Evolutionary conservation across 202 grass and related monocot species (phyloP).

Genomic region (Miscanthus sacchariflorus): DNA sequence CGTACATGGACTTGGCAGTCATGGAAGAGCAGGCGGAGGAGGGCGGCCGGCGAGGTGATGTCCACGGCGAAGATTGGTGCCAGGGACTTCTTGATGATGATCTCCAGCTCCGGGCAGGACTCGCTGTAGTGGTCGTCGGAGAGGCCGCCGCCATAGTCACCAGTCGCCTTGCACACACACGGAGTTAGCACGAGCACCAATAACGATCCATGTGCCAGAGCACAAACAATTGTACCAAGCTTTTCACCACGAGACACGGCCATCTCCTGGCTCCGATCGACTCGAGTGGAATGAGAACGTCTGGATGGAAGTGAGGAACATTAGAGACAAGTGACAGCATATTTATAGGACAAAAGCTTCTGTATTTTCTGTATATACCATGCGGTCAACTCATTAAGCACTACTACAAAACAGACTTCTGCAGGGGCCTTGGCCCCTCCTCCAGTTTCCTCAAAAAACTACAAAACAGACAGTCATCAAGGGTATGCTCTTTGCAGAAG

Average conservation of each 20-base stretch:
- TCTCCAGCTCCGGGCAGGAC: constrained; percentile 12
- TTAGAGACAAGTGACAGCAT: background rate
- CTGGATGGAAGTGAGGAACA: background rate
- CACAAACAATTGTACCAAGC: background rate
- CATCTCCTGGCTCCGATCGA: background rate
- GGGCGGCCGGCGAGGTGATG: constrained; percentile 15
- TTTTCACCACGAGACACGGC: background rate
- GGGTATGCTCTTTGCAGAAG: background rate
- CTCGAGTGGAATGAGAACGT: background rate
- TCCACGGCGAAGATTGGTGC: constrained; percentile 34
- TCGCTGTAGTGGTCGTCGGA: constrained; percentile 19
- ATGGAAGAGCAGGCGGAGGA: constrained; percentile 41
- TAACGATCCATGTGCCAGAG: background rate
- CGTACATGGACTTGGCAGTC: constrained; percentile 36
- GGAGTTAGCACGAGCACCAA: background rate
- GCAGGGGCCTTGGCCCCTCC: no score
- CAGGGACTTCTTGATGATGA: background rate
- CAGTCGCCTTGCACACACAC: background rate
- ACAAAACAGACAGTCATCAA: no score
- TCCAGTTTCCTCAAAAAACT: no score
- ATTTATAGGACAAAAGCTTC: constrained; percentile 13
- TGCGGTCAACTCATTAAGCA: no score
- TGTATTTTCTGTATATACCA: background rate
- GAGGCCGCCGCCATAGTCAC: constrained; percentile 8
- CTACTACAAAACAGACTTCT: no score